Conservation (phyloP, 768 basidiomycete genomes). For the Auriculariales sp. region DNA sequence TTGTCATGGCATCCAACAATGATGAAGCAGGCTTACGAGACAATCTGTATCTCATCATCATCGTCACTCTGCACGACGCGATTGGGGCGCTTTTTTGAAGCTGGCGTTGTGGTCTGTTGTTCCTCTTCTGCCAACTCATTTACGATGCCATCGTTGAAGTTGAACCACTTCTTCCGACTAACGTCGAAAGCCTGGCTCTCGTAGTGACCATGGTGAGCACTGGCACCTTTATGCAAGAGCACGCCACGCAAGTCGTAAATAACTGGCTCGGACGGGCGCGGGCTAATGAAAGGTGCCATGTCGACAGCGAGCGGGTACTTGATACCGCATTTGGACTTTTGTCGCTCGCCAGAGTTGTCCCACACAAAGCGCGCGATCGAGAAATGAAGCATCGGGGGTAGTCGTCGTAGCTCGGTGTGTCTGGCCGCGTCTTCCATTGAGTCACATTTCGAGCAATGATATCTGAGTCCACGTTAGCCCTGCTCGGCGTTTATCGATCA, state of each 20-base stretch:
- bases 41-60: conserved; percentile 8
- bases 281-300: conserved; percentile 48
- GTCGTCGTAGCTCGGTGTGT: conserved; percentile 46
- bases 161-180: conserved; percentile 67
- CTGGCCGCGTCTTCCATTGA: conserved; percentile 66
- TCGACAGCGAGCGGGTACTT: conserved; percentile 62
- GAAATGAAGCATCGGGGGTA: conserved; percentile 85
- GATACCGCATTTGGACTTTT: conserved; percentile 73
- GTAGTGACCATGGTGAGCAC: conserved; percentile 85
- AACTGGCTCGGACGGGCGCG: conserved; percentile 12
- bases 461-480: conserved; percentile 29
- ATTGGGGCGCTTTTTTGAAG: background rate
- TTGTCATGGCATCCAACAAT: too few relatives aligned
- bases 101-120: background rate
- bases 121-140: conserved; percentile 27
- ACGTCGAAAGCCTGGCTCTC: conserved; percentile 72
- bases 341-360: conserved; percentile 67
- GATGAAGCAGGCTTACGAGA: too few relatives aligned
- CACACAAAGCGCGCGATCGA: conserved; percentile 90
- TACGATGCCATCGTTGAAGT: conserved; percentile 85
- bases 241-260: conserved; percentile 79
- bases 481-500: background rate
- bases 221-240: conserved; percentile 78
- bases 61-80: background rate
- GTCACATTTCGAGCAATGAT: conserved; percentile 65